Evolutionary conservation across 1,284 basidiomycete genomes (phyloP), one percentile per base, ranked within the genome.

Genomic region (Ceratobasidium sp.): DNA sequence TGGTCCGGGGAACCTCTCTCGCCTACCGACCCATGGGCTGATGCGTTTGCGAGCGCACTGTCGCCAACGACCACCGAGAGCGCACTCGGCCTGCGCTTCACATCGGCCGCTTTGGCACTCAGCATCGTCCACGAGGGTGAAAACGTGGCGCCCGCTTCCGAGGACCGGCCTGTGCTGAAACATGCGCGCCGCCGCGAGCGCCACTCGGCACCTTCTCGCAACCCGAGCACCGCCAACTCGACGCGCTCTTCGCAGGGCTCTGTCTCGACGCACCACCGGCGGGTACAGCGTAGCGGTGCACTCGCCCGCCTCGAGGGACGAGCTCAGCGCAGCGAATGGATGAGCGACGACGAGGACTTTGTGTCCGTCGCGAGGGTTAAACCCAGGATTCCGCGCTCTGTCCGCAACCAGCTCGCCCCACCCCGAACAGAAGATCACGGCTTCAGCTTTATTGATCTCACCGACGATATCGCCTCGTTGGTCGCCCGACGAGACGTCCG

Each of bases 231-330:
- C 22, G 53, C 53, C 51, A 58, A 56, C 53, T 69, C 66, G 37
- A 69, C 53, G 3, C 51, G 66, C 24, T 69, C 66, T 1, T 46
- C 53, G 8, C 62, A 64, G 19, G 54, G 37, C 16, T 69, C 66
- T 1, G 73, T 54, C 16, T 65, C 73, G 1, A 64, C 73, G 2
- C 29, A 48, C 22, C 74, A 75, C 34, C 54, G 68, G 24, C 56
- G 68, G 16, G 27, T 43, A 8, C 64, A 73, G n/a, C 68, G 74
- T 3, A 63, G 31, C 19, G 74, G 69, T n/a, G 74, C 74, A 27
- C 69, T 75, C 24, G 74, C 74, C 13, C 46, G 37, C 2, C 68
- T 75, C 58, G 74, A 75, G 49, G 74, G 74, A 49, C 56, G 49
- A 1, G 22, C 27, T 7, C 66, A 51, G n/a, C 66, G 66, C 13